phyloP scores from a whole-genome alignment of 768 basidiomycete species.

The Tulasnella sp. region DNA sequence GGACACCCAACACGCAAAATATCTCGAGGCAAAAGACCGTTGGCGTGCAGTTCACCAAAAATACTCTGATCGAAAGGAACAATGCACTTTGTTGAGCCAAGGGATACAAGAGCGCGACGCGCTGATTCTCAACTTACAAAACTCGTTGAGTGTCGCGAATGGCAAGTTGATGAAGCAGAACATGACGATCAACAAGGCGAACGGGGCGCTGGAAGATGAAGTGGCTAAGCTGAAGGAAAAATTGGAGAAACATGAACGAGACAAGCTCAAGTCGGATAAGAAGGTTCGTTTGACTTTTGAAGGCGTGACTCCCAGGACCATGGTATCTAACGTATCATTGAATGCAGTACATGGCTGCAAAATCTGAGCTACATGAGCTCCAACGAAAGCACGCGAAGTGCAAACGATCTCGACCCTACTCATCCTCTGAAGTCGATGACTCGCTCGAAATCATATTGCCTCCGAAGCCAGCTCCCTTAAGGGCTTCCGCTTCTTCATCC shows the following conservation, averaged over 20 bases:
- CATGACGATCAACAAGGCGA: neutral
- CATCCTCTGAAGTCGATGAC: neutral
- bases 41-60: neutral
- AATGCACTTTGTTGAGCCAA: neutral
- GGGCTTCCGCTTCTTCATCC: neutral
- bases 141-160: neutral
- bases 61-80: neutral
- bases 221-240: neutral
- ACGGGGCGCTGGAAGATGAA: neutral
- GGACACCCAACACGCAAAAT: neutral
- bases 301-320: neutral
- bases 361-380: neutral
- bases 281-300: neutral
- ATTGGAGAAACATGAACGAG: neutral
- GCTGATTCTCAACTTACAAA: neutral
- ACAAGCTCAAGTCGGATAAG: neutral
- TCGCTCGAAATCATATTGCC: neutral
- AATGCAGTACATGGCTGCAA: neutral
- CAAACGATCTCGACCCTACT: neutral
- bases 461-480: neutral
- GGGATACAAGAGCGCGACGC: neutral
- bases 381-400: neutral
- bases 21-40: neutral
- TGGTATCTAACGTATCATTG: neutral
- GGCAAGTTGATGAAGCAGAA: neutral